phyloP scores from a whole-genome alignment of 768 basidiomycete genomes.

The Pleurotus platypus region DNA sequence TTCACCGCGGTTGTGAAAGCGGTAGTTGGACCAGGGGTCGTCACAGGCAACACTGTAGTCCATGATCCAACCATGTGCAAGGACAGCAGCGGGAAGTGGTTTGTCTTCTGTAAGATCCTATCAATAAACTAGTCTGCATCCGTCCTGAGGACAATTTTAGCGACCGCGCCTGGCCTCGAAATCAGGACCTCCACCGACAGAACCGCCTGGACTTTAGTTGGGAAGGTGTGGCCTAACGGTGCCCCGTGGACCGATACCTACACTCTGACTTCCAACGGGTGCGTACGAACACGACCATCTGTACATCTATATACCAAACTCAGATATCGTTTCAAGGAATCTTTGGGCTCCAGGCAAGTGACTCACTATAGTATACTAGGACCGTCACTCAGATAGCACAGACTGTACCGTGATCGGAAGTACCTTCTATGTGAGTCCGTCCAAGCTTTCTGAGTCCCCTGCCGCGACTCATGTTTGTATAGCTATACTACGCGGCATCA shows the following conservation, averaged over 20 bases:
- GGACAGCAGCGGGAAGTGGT: conserved; percentile 42
- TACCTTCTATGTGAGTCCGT: conserved; percentile 14
- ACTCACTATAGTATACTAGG: background rate
- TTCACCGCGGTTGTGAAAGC: background rate
- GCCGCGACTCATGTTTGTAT: background rate
- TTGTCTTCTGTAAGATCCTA: conserved; percentile 38
- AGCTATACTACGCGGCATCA: conserved; percentile 55
- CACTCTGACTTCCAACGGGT: conserved; percentile 46
- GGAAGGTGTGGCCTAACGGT: conserved; percentile 46
- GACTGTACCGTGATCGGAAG: conserved; percentile 14
- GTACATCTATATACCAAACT: background rate
- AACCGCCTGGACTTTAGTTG: conserved; percentile 40
- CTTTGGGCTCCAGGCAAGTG: conserved; percentile 31
- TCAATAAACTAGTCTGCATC: background rate
- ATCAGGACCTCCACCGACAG: conserved; percentile 49
- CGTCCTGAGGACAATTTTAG: conserved; percentile 16
- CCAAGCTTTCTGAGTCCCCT: background rate
- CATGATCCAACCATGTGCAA: conserved; percentile 51
- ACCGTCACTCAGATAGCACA: background rate
- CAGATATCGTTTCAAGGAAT: conserved; percentile 19
- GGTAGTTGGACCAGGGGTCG: conserved; percentile 26
- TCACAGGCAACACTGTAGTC: conserved; percentile 38
- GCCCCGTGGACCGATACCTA: conserved; percentile 47
- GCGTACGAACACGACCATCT: background rate
- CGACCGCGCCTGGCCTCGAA: conserved; percentile 42